phyloP scores from a whole-genome alignment of 169 alveolate species.

The Amoebophrya sp. region DNA sequence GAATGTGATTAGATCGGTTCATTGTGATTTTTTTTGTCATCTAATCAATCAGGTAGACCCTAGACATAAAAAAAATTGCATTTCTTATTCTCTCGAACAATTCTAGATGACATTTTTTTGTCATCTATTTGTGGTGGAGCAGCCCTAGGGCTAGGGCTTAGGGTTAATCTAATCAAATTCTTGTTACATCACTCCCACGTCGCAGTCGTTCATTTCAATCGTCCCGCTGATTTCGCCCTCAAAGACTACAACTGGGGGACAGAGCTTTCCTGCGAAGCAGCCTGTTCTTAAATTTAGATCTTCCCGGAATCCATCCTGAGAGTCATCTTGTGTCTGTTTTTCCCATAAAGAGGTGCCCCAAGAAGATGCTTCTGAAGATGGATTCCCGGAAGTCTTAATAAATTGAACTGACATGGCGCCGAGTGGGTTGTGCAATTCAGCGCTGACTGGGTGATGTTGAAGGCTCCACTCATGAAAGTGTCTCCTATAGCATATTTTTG shows the following conservation, averaged over 20 bases:
- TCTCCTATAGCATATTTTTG: neutral
- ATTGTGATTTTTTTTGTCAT: too few relatives aligned
- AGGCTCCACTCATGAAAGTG: neutral
- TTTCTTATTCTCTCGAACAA: neutral
- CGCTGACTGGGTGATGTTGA: neutral
- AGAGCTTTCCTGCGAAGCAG: slow-evolving; percentile 11
- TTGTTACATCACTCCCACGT: neutral
- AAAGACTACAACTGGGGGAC: slow-evolving; percentile 31
- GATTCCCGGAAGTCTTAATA: too few relatives aligned
- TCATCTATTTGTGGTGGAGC: neutral
- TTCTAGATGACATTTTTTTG: neutral
- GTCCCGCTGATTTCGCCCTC: slow-evolving; percentile 26
- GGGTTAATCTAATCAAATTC: too few relatives aligned
- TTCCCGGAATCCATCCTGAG: too few relatives aligned
- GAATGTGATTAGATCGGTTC: too few relatives aligned
- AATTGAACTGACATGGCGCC: too few relatives aligned
- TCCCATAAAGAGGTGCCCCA: too few relatives aligned
- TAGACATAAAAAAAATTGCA: too few relatives aligned
- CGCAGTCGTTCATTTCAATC: slow-evolving; percentile 5
- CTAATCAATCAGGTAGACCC: too few relatives aligned
- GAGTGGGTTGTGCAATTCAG: neutral
- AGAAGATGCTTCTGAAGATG: too few relatives aligned
- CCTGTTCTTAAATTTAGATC: neutral
- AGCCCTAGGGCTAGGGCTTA: too few relatives aligned
- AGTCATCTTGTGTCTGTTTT: too few relatives aligned